Base-by-base conservation (phyloP, 164 flowering plant genomes). In the Euptelea pleiosperma region DNA sequence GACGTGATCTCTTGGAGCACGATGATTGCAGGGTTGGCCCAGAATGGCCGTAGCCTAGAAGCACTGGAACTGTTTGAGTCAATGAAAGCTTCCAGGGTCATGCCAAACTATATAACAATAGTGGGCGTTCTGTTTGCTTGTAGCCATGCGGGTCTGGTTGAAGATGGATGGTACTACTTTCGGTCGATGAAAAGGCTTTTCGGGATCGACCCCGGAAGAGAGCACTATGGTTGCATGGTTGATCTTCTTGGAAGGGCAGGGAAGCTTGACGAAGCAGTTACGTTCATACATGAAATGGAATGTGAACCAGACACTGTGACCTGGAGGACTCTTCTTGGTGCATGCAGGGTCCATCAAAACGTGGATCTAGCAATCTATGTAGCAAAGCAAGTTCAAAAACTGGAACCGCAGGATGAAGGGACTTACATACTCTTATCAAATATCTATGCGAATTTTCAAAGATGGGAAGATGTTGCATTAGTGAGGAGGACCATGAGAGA, bases 1-100 rank as follows among this genome's bases (percentile, higher is more conserved):
- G 92, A 92, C 64, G 95, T 89, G 31, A 82, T 86, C 53, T 85
- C 96, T 21, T 91, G 96, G 95, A 89, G 89, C 75, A 86, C 96
- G 10, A 89, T 91, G 98, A 82, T 91, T 55, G 70, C 83, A 16
- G 96, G 96, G 15, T 69, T 85, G 44, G 96, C 96, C 3, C 95
- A 89, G 57, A 89, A 87, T 69, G 98, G 98, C 22, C 79, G 64
- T 65, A 85, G 87, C 58, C 4, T 31, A 41, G 80, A 84, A 60
- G 95, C 96, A 1, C 55, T 91, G 33, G 41, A 70, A 8, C 52
- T 84, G 51, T 91, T 91, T 54, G 73, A 80, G 40, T 55, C 43
- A 12, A 91, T 91, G 98, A 81, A 75, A 74, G 70, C 3, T 8
- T 71, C 74, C 0, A 86, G 92, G 15, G 28, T 42, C 10, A 73